Conservation (phyloP, 169 alveolate genomes). For the Plasmodium gaboni region DNA sequence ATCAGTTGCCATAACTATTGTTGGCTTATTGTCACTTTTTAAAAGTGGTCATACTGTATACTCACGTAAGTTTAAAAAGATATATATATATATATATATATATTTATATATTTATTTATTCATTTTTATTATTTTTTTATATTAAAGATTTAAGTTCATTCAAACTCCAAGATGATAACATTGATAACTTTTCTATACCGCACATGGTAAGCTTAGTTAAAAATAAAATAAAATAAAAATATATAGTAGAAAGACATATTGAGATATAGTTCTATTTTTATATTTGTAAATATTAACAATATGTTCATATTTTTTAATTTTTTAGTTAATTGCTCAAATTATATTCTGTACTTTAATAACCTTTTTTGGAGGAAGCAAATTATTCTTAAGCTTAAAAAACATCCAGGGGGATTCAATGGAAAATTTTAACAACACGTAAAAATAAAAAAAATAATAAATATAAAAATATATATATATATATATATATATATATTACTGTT, state of each 20-base stretch:
- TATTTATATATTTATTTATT: not conserved
- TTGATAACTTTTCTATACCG: constrained; percentile 46
- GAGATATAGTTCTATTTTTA: not conserved
- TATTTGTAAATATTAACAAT: not conserved
- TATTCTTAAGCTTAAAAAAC: constrained; percentile 33
- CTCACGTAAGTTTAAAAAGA: constrained; percentile 28
- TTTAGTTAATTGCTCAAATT: constrained; percentile 46
- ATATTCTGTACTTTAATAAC: constrained; percentile 60
- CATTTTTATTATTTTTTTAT: not conserved
- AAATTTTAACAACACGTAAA: constrained; percentile 43
- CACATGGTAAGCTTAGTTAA: constrained; percentile 4
- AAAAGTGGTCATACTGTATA: constrained; percentile 63
- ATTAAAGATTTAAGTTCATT: constrained; percentile 21
- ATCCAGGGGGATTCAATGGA: not conserved
- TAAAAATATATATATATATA: not conserved
- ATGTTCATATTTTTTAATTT: not conserved
- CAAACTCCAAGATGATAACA: constrained; percentile 45
- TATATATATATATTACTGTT: not conserved
- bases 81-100: not conserved
- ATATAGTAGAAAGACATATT: not conserved
- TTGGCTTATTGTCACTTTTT: constrained; percentile 56
- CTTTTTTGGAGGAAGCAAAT: constrained; percentile 64
- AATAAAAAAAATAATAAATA: not conserved
- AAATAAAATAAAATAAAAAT: not conserved
- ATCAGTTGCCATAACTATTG: constrained; percentile 36